phyloP scores from a whole-genome alignment of 2,329 filamentous ascomycete genomes.

The Scedosporium aurantiacum region DNA sequence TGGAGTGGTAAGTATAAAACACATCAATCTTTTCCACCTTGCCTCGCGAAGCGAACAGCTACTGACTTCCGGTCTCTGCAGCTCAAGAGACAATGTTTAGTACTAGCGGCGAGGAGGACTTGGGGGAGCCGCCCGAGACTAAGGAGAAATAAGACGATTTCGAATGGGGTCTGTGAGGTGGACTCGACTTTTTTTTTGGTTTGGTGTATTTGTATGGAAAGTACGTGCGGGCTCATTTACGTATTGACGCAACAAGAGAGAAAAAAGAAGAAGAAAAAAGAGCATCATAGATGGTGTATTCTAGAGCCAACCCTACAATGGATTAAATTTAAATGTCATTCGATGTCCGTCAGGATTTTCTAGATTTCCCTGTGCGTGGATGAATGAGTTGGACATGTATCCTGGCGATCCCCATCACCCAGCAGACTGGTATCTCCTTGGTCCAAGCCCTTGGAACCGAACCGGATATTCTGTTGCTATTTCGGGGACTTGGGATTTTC shows the following conservation, averaged over 20 bases:
- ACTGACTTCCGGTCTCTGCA: constrained; percentile 18
- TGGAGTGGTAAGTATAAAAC: constrained; percentile 62
- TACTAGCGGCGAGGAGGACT: constrained; percentile 31
- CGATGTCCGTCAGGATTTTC: too few relatives aligned
- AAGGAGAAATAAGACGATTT: constrained; percentile 13
- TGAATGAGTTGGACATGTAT: not conserved
- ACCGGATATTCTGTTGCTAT: too few relatives aligned
- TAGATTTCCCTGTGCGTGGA: not conserved
- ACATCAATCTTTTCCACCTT: not conserved
- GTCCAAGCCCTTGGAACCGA: too few relatives aligned
- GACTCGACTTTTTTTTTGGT: too few relatives aligned
- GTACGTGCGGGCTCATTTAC: too few relatives aligned
- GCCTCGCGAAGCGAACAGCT: not conserved
- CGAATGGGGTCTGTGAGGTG: not conserved
- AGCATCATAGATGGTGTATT: too few relatives aligned
- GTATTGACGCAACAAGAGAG: too few relatives aligned
- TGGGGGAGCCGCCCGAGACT: constrained; percentile 12
- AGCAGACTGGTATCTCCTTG: too few relatives aligned
- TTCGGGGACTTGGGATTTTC: too few relatives aligned
- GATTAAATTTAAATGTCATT: too few relatives aligned
- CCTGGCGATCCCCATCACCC: not conserved
- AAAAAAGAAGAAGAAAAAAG: too few relatives aligned
- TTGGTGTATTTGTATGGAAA: not conserved
- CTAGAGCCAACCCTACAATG: too few relatives aligned
- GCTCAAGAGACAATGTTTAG: constrained; percentile 52